Evolutionary conservation across 306 rosid genomes (phyloP), one percentile per base, ranked within the genome.

Genomic region (Trichosanthes cucumerina): DNA sequence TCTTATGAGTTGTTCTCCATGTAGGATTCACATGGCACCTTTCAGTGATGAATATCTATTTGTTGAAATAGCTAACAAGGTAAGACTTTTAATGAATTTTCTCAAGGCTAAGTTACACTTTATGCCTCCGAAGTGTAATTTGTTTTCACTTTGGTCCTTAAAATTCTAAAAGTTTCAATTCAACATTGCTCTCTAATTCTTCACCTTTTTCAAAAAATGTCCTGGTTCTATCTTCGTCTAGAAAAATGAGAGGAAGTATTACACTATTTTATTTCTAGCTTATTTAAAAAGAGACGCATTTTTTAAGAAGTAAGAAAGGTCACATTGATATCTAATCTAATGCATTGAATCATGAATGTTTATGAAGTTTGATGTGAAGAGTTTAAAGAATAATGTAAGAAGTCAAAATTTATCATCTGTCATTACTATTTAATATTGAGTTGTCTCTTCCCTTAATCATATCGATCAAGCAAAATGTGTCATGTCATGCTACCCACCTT

Each of bases 11-110:
- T 76, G 85, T 85, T 85, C 43, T 73, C 81, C 81, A 33, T 87
- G 91, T 83, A 94, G 98, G 96, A 92, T 94, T 84, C 97, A 94
- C 86, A 92, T 94, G 98, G 98, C 98, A 79, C 98, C 98, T 85
- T 94, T 94, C 93, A 89, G 94, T 59, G 98, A 94, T 85, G 97
- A 94, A 82, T 94, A 92, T 87, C 85, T 94, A 80, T 94, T 94
- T 84, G 87, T 92, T 82, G 98, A 94, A 88, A 86, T 94, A 69
- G 97, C 98, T 79, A 94, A 92, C 81, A 94, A 94, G 98, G 98
- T 94, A 84, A 13, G 89, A 34, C 59, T n/a, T 34, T 13, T 34
- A 36, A 54, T 36, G 49, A 13, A 34, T 6, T 54, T 76, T 13
- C 68, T 31, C 12, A 33, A 11, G 10, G 4, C 10, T 0, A 18